Base-by-base conservation (phyloP, 1,139 yeast genomes). In the Candida pseudocylindracea region DNA sequence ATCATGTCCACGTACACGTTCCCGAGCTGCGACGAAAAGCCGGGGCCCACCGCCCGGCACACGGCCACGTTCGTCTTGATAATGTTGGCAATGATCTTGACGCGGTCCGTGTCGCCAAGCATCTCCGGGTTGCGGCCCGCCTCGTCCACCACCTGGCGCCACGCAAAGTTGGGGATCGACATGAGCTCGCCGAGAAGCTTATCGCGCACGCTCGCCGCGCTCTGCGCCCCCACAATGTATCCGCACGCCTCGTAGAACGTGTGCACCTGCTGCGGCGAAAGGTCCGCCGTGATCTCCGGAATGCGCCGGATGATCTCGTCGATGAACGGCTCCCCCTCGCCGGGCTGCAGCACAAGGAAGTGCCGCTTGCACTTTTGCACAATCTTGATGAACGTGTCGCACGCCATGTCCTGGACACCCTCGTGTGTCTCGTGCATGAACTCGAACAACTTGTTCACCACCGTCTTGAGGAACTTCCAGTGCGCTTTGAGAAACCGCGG, bases 361-460 rank as follows among this genome's bases (percentile, higher is more conserved):
- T 88, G 96, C 41, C 85, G 73, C 53, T 83, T 85, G 63, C 98
- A 88, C 55, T 88, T 88, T 44, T 70, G 74, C 26, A 94, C 81
- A 50, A 88, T 88, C 53, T 88, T 91, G 47, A 85, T 85, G 51
- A 88, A 88, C 1, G 99, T 88, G 53, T 88, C 98, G 61, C 98
- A 88, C 8, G 99, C 98, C 98, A 88, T 88, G 54, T 88, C 98
- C 58, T 88, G 98, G 39, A 88, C 98, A 56, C 96, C 98, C 54
- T 85, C 99, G 52, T 88, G 98, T 25, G 95, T 83, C 60, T 88
- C 99, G 56, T 88, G 98, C 99, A 88, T 88, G 47, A 88, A 88
- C 54, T 91, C 98, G 54, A 88, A 88, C 45, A 88, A 64, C 53
- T 88, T 88, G 55, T 81, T 76, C 39, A 88, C 88, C 32, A 88